A percentile compares a stretch with the other conserved stretches of the same genome.
Evolutionary conservation across 2,329 filamentous ascomycete species (phyloP).

Genomic region (Trichoderma citrinoviride): DNA sequence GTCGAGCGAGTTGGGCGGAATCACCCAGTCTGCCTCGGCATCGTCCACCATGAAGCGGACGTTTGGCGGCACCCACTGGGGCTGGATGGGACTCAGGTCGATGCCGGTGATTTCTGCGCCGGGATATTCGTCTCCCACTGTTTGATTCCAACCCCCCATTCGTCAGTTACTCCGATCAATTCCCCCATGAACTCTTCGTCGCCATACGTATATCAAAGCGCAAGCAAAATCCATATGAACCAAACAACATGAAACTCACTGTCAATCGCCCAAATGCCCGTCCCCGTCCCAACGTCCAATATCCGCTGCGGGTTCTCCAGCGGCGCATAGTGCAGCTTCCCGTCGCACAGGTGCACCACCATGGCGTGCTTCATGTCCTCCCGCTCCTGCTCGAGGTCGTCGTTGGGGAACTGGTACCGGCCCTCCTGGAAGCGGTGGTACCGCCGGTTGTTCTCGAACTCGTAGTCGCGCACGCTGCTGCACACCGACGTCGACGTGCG

Average conservation of each 20-base stretch:
- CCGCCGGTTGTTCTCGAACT: constrained; percentile 43
- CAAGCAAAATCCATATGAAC: no score
- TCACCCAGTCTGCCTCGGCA: constrained; percentile 44
- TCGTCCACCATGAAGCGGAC: constrained; percentile 40
- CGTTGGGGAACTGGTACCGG: constrained; percentile 41
- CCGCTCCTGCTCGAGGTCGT: constrained; percentile 45
- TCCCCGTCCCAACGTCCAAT: constrained; percentile 42
- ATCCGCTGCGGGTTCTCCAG: constrained; percentile 38
- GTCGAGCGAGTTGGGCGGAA: constrained; percentile 30
- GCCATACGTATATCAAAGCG: not conserved
- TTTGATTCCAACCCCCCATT: no score
- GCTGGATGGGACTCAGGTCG: constrained; percentile 41
- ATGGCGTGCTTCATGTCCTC: constrained; percentile 45
- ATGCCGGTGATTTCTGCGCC: constrained; percentile 40
- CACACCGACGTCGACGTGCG: constrained; percentile 26
- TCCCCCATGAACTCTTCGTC: not conserved
- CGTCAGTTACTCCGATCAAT: not conserved
- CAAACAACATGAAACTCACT: constrained; percentile 32
- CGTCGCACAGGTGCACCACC: constrained; percentile 36
- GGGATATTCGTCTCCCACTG: constrained; percentile 40
- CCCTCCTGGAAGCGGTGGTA: constrained; percentile 44
- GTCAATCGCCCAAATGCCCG: constrained; percentile 46
- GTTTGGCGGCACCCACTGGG: constrained; percentile 36
- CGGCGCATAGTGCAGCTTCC: constrained; percentile 43
- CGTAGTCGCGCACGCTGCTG: constrained; percentile 39